Evolutionary conservation across 192 early-diverging fungal genomes (phyloP).

Genomic region (Coemansia sp.): DNA sequence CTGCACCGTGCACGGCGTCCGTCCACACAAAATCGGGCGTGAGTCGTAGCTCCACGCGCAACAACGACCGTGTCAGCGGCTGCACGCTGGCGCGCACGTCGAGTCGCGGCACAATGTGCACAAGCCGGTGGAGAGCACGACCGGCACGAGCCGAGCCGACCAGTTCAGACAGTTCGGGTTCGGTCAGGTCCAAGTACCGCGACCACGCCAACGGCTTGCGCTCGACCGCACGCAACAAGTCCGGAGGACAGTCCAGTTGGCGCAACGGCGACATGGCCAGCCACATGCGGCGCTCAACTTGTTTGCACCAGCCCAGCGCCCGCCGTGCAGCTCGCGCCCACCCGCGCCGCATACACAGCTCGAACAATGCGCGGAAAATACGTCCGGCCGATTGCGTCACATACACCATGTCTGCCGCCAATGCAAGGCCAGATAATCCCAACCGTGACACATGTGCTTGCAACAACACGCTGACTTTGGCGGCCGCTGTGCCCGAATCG

Average conservation of each 20-base stretch:
- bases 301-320: constrained; percentile 92
- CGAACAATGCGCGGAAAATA: constrained; percentile 94
- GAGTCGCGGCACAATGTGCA: constrained; percentile 95
- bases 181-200: constrained; percentile 87
- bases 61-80: constrained; percentile 87
- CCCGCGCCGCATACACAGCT: constrained; percentile 89
- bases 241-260: constrained; percentile 77
- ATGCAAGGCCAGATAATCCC: constrained; percentile 88
- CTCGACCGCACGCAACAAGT: constrained; percentile 86
- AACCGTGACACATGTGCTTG: constrained; percentile 96
- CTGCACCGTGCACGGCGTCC: constrained; percentile 79
- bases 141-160: constrained; percentile 85
- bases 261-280: constrained; percentile 93
- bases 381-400: constrained; percentile 94
- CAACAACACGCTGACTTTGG: constrained; percentile 92
- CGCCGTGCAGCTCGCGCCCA: constrained; percentile 92
- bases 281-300: constrained; percentile 95
- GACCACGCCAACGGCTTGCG: constrained; percentile 94
- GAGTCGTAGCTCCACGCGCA: constrained; percentile 88
- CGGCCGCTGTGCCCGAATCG: constrained; percentile 84
- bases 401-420: constrained; percentile 98
- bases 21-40: constrained; percentile 95
- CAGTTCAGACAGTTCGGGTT: constrained; percentile 92
- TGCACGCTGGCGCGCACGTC: constrained; percentile 86
- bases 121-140: constrained; percentile 81